Evolutionary conservation across 192 early-diverging fungal genomes (phyloP).

Genomic region (Phycomyces blakesleeanus): DNA sequence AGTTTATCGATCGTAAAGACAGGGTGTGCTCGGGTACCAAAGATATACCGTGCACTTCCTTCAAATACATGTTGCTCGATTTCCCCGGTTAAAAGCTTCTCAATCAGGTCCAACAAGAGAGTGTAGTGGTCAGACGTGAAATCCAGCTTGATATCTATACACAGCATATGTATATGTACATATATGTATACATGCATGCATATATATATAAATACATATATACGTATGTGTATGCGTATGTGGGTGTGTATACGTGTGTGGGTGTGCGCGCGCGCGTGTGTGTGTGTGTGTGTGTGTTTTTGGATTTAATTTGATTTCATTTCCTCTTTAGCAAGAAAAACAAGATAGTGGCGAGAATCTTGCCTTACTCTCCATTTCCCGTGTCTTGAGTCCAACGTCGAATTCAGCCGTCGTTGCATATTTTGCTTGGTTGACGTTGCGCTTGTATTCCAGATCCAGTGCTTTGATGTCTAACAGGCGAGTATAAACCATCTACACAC

Average conservation of each 20-base stretch:
- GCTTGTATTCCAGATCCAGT: conserved; percentile 57
- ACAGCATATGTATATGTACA: too few species aligned
- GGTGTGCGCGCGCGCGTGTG: too few species aligned
- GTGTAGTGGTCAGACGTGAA: conserved; percentile 64
- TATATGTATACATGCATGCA: too few species aligned
- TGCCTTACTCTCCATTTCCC: conserved; percentile 36
- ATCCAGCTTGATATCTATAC: conserved; percentile 42
- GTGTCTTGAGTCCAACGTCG: conserved; percentile 40
- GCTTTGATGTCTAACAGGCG: conserved; percentile 81
- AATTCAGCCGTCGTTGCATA: conserved; percentile 50
- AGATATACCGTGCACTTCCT: conserved; percentile 80
- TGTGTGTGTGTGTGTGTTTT: too few species aligned
- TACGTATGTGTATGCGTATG: too few species aligned
- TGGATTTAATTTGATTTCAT: not conserved
- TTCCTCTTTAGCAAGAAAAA: not conserved
- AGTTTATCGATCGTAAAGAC: conserved; percentile 90
- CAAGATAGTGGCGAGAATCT: not conserved
- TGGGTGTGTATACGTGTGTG: too few species aligned
- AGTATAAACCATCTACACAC: conserved; percentile 62
- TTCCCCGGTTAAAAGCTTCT: conserved; percentile 75
- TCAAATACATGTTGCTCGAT: conserved; percentile 82
- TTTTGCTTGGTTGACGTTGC: conserved; percentile 44
- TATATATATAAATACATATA: too few species aligned
- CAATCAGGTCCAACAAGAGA: conserved; percentile 68
- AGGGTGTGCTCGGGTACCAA: conserved; percentile 82